Conservation (phyloP, 345 rosid genomes). For the Eucalyptus decipiens region DNA sequence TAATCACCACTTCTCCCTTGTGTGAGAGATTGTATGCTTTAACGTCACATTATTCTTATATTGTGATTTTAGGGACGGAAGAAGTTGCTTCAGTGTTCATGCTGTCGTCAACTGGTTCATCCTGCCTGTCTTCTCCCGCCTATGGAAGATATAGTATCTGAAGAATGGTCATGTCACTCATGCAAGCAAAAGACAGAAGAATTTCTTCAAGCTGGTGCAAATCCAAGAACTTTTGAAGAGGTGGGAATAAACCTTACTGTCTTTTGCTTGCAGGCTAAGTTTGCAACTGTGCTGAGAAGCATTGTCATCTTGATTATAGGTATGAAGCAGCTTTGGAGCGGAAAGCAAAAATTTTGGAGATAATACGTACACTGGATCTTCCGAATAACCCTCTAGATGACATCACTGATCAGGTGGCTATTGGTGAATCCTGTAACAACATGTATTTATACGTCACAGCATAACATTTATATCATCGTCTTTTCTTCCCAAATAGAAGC, state of each 20-base stretch:
- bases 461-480: neutral
- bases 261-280: neutral
- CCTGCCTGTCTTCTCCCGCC: conserved; percentile 88
- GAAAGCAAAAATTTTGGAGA: conserved; percentile 78
- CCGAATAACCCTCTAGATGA: conserved; percentile 99
- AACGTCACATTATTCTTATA: neutral
- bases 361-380: conserved; percentile 78
- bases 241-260: conserved; percentile 5
- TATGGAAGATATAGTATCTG: conserved; percentile 47
- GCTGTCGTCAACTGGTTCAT: conserved; percentile 87
- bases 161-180: conserved; percentile 85
- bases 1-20: conserved; percentile 8
- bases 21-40: neutral
- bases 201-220: conserved; percentile 57
- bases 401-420: conserved; percentile 79
- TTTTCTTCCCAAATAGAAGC: neutral
- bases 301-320: conserved; percentile 15
- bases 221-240: conserved; percentile 61
- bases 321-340: conserved; percentile 84
- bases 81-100: conserved; percentile 87
- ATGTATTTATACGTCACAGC: neutral
- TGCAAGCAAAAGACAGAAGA: conserved; percentile 98
- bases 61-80: conserved; percentile 57
- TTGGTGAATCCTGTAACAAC: neutral
- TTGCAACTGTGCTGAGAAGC: neutral